phyloP scores from a whole-genome alignment of 768 basidiomycete species.

The Sporobolomyces roseus region DNA sequence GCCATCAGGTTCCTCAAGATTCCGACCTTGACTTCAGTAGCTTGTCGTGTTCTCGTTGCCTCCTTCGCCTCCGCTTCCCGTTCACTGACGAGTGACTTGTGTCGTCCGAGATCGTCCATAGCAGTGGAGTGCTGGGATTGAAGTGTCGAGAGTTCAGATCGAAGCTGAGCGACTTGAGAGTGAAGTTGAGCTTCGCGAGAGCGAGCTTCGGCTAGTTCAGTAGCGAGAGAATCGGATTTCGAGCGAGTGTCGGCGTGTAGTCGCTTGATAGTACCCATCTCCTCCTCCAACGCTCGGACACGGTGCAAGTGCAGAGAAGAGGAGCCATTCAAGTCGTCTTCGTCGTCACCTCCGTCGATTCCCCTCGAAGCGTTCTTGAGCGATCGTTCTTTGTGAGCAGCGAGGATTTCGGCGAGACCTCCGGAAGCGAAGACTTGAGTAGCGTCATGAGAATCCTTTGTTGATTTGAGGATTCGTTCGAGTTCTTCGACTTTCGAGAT shows the following conservation, averaged over 20 bases:
- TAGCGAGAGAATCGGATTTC: constrained; percentile 8
- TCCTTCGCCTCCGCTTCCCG: constrained; percentile 66
- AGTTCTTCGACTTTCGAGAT: constrained; percentile 23
- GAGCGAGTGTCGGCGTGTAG: constrained; percentile 34
- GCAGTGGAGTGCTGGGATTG: constrained; percentile 68
- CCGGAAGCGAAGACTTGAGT: constrained; percentile 36
- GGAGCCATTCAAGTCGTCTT: background rate
- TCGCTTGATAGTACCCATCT: constrained; percentile 24
- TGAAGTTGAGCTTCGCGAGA: constrained; percentile 54
- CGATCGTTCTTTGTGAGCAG: constrained; percentile 4
- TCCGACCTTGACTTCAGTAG: constrained; percentile 66
- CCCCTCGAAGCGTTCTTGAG: constrained; percentile 12
- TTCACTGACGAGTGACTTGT: constrained; percentile 65
- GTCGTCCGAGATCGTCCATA: constrained; percentile 63
- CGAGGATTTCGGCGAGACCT: constrained; percentile 35
- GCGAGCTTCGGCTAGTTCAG: constrained; percentile 35
- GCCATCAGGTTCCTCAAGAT: constrained; percentile 80
- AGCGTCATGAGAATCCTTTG: constrained; percentile 37
- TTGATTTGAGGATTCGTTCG: constrained; percentile 34
- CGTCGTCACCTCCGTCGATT: background rate
- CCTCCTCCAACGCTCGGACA: constrained; percentile 36
- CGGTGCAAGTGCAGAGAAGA: constrained; percentile 4
- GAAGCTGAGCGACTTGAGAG: constrained; percentile 69
- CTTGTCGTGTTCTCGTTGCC: constrained; percentile 62
- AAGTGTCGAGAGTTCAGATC: constrained; percentile 75